These are phyloP conservation scores for Jaenimonas drosophilae DNA, from an alignment of 208 protist genomes.

Conservation along the genomic window DNA sequence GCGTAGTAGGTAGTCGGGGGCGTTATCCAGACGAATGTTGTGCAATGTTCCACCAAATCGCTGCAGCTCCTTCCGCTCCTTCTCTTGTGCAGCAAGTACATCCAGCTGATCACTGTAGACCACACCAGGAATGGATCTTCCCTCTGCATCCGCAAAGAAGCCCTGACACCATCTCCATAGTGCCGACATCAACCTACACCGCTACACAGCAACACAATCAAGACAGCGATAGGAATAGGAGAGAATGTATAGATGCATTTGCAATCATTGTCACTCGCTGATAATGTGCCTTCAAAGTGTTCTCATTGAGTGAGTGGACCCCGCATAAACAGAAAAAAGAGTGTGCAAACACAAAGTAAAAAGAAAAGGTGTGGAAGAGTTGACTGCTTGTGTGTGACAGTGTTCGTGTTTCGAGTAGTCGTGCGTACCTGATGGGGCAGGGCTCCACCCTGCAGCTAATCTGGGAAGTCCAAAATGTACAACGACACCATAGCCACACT, in stretches of 20 bases:
- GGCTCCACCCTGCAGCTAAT: too few species aligned
- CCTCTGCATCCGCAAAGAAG: neutral
- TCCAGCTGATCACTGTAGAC: conserved; percentile 63
- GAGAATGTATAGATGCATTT: neutral
- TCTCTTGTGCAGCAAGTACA: conserved; percentile 3
- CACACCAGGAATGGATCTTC: conserved; percentile 39
- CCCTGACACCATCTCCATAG: neutral
- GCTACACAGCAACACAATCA: neutral
- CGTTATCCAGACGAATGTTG: conserved; percentile 55
- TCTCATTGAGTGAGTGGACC: too few species aligned
- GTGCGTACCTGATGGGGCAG: too few species aligned
- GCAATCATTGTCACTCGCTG: neutral
- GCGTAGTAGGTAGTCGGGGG: conserved; percentile 17
- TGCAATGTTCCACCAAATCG: conserved; percentile 52
- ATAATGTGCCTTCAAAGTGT: too few species aligned
- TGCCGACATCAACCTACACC: neutral
- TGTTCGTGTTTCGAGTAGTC: too few species aligned
- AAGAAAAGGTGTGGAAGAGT: too few species aligned
- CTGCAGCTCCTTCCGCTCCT: conserved; percentile 17
- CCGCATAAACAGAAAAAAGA: neutral
- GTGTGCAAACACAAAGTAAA: neutral
- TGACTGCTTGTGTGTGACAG: too few species aligned
- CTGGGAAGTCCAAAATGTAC: too few species aligned
- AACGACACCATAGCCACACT: too few species aligned
- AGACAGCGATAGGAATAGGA: neutral